Conservation (phyloP, 495 filamentous ascomycete species). For the Lichina pygmaea region DNA sequence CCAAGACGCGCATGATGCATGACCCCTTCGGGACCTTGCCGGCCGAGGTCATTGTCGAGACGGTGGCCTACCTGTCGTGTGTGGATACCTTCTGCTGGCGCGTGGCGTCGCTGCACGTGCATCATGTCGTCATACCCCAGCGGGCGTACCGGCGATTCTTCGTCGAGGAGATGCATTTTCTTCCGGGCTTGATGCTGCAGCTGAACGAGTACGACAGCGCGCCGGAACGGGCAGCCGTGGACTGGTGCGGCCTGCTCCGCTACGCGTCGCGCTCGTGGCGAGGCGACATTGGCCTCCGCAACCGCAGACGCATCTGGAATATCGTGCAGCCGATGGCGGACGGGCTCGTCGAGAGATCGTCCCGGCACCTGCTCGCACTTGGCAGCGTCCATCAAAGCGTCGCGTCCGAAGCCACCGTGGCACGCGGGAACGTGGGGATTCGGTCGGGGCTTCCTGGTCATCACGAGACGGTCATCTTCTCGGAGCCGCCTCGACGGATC, state of each 20-base stretch:
- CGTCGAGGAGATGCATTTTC: constrained; percentile 10
- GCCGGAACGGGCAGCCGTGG: constrained; percentile 4
- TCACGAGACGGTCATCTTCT: constrained; percentile 9
- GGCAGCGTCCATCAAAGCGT: neutral
- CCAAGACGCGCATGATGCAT: neutral
- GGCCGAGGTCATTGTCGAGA: constrained; percentile 8
- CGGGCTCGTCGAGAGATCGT: constrained; percentile 10
- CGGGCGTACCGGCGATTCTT: constrained; percentile 10
- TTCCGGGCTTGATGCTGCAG: constrained; percentile 6
- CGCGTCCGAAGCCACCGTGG: constrained; percentile 4
- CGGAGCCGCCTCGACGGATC: constrained; percentile 1
- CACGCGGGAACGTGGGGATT: constrained; percentile 9
- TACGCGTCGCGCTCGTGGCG: constrained; percentile 5
- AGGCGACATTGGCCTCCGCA: constrained; percentile 7
- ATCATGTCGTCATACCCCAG: constrained; percentile 7
- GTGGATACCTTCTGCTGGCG: constrained; percentile 10
- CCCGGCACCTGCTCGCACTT: neutral
- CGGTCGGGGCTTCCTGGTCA: constrained; percentile 8
- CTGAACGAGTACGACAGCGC: neutral
- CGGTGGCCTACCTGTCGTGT: constrained; percentile 9
- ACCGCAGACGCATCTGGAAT: constrained; percentile 13
- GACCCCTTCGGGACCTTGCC: constrained; percentile 9
- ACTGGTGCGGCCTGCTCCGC: constrained; percentile 11
- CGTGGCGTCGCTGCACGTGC: constrained; percentile 7
- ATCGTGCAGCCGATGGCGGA: constrained; percentile 14